phyloP scores from a whole-genome alignment of 2,329 filamentous ascomycete species.

The Pseudopyricularia cyperi region DNA sequence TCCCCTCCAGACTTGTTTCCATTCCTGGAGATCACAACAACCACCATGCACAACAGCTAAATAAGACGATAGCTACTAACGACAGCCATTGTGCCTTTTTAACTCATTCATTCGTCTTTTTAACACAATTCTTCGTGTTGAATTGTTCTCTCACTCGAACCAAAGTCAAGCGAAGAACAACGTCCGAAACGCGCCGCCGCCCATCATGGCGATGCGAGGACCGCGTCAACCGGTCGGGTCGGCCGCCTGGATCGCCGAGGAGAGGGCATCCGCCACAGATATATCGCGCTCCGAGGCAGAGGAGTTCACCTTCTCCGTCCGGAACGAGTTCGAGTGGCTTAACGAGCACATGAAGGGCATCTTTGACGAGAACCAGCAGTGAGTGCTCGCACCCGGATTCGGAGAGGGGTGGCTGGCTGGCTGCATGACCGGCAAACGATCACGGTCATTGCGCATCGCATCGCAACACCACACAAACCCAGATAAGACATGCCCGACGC shows the following conservation, averaged over 20 bases:
- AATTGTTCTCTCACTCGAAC: background rate
- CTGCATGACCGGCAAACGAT: too few relatives aligned
- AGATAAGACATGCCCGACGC: too few relatives aligned
- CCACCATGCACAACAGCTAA: conserved; percentile 1
- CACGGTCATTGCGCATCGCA: background rate
- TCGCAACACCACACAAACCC: background rate
- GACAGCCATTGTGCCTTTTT: background rate
- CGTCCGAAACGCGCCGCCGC: too few relatives aligned
- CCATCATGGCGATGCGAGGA: conserved; percentile 30
- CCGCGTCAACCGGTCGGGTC: conserved; percentile 64
- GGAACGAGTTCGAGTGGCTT: conserved; percentile 93
- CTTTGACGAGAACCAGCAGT: conserved; percentile 80
- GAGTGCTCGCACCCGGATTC: conserved; percentile 25
- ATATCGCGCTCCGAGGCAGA: conserved; percentile 74
- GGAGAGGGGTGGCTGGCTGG: background rate
- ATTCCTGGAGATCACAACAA: background rate
- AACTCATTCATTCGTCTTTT: background rate
- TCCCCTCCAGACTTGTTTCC: background rate
- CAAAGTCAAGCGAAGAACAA: conserved; percentile 3
- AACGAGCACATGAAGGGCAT: conserved; percentile 98
- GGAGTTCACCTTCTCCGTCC: conserved; percentile 83
- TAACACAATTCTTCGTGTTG: background rate
- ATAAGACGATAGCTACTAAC: background rate
- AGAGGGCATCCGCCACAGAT: conserved; percentile 64
- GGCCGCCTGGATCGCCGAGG: conserved; percentile 70